phyloP scores from a whole-genome alignment of 495 filamentous ascomycete species.

The Neurospora sp. region DNA sequence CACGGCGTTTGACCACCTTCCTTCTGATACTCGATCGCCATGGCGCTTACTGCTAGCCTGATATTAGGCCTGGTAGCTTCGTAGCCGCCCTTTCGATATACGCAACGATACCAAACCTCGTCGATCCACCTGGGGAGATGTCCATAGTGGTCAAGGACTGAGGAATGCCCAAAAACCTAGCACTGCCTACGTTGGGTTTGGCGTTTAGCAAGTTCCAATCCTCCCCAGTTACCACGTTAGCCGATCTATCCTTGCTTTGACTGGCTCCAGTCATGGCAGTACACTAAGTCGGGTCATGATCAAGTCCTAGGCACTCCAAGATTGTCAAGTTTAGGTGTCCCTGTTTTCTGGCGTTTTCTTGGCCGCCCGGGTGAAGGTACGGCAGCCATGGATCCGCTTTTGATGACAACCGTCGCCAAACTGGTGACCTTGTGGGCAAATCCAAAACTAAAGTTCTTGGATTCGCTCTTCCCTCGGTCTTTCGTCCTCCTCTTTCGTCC shows the following conservation, averaged over 20 bases:
- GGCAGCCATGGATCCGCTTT: background rate
- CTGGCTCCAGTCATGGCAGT: background rate
- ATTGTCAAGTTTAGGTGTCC: background rate
- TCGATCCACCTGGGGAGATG: background rate
- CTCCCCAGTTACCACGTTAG: background rate
- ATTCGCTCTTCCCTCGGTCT: background rate
- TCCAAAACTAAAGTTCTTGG: background rate
- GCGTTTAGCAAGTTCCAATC: background rate
- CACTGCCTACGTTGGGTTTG: background rate
- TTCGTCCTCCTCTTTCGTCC: background rate
- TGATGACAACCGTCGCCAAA: background rate
- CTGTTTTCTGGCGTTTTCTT: background rate
- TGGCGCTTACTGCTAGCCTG: background rate
- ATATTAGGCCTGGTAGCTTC: background rate
- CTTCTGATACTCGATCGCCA: background rate
- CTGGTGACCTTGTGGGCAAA: background rate
- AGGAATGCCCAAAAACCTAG: background rate
- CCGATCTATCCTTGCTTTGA: background rate
- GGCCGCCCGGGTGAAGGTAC: background rate
- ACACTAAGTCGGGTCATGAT: background rate
- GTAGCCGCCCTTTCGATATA: background rate
- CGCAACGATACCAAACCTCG: background rate
- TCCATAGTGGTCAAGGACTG: background rate
- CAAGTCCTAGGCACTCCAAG: background rate
- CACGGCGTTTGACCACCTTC: background rate